Percentiles rank a stretch among this genome's conserved stretches.
phyloP scores from a whole-genome alignment of 495 filamentous ascomycete genomes.

The Chaetomium tenue region DNA sequence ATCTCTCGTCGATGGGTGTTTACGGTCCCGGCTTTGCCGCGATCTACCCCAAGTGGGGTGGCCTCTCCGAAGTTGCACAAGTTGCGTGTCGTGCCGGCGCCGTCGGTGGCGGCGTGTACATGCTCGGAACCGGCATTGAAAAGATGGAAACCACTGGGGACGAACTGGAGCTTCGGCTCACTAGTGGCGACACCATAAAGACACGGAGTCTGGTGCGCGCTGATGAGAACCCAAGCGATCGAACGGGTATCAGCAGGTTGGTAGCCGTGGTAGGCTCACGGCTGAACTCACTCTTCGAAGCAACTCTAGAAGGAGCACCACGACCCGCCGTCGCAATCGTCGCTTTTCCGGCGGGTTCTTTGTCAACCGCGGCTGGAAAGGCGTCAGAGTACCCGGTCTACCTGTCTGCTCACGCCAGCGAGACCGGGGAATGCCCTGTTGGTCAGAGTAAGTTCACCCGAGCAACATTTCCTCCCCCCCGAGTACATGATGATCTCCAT shows the following conservation, averaged over 20 bases:
- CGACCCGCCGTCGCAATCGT: conserved; percentile 71
- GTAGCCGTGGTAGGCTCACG: conserved; percentile 69
- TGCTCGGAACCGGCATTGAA: conserved; percentile 67
- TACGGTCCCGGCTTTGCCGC: conserved; percentile 85
- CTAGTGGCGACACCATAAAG: conserved; percentile 59
- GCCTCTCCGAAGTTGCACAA: conserved; percentile 86
- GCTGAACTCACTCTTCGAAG: conserved; percentile 65
- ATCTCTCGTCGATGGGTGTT: conserved; percentile 80
- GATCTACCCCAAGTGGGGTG: conserved; percentile 88
- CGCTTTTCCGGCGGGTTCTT: conserved; percentile 60
- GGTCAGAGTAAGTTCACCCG: conserved; percentile 73
- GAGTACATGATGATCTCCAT: conserved; percentile 71
- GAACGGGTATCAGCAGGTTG: conserved; percentile 39
- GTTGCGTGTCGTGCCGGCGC: conserved; percentile 89
- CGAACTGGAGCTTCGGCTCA: conserved; percentile 52
- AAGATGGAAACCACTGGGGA: conserved; percentile 27
- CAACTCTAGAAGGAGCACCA: conserved; percentile 68
- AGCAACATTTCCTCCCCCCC: conserved; percentile 17
- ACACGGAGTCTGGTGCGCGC: conserved; percentile 56
- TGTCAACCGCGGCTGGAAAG: conserved; percentile 36
- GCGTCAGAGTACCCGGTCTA: conserved; percentile 60
- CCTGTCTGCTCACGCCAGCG: conserved; percentile 74
- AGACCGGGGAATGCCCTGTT: conserved; percentile 81
- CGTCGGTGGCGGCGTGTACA: conserved; percentile 88
- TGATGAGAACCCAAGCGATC: conserved; percentile 29